Evolutionary conservation across 2,329 filamentous ascomycete genomes (phyloP), one percentile per base, ranked within the genome.

Genomic region (Cordyceps tenuipes): DNA sequence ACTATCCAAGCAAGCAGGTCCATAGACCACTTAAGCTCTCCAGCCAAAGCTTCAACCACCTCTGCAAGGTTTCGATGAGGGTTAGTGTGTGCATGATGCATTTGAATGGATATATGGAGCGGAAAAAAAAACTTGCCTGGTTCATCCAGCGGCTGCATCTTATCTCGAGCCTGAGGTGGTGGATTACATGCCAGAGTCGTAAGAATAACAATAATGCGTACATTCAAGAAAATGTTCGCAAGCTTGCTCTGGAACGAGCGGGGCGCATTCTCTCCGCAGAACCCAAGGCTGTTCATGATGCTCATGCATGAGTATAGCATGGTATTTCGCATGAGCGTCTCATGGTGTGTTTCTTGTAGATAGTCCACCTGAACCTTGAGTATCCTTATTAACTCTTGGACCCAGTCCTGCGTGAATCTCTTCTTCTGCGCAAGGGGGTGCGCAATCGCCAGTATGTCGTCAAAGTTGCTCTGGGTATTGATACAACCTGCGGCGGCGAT

Each of bases 331-430:
- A 94, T 82, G 39, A 96, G 76, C 61, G 86, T 80, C 69, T 93
- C 86, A 65, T 88, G 83, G 49, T 84, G 81, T 1, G 83, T 77
- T 62, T 96, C 90, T 53, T 89, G 82, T 0, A 90, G 88, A 68
- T 92, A 95, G 73, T 97, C 93, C 52, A 92, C 83, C 54, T 86
- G 84, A 34, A 90, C 79, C 63, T 86, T 87, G 56, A 92, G 76
- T 61, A 89, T 83, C 46, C 83, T 80, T 57, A 90, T 85, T 13
- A 91, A 76, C 64, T 89, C 86, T 46, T 77, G 79, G 57, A 89
- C 76, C 77, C 86, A 85, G 61, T 85, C 79, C 47, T 79, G 77
- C 57, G 84, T 76, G 64, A 88, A 84, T 55, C 72, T 68, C 58
- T 69, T 73, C 61, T 73, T 75, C 0, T 64, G 63, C 2, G 68